Evolutionary conservation across 768 basidiomycete genomes (phyloP).

Genomic region (Steccherinum ochraceum): DNA sequence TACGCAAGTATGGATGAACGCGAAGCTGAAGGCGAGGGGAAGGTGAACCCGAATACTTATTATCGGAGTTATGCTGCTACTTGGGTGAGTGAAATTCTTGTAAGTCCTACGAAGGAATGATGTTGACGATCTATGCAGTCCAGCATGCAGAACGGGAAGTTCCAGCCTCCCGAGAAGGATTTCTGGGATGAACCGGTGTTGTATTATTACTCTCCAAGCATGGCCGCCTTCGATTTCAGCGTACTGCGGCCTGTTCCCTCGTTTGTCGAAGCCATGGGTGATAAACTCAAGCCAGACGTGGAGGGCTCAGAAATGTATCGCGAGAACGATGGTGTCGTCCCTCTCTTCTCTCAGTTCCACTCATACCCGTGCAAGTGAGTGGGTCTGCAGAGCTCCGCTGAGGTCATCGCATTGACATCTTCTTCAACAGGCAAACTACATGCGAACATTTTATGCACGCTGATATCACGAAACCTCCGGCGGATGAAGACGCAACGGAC

Average conservation of each 20-base stretch:
- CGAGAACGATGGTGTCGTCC: slow-evolving; percentile 46
- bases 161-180: neutral
- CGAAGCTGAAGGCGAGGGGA: slow-evolving; percentile 32
- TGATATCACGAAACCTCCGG: neutral
- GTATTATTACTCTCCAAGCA: slow-evolving; percentile 24
- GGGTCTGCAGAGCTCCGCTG: neutral
- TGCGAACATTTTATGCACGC: slow-evolving; percentile 13
- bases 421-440: slow-evolving; percentile 4
- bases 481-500: slow-evolving; percentile 2
- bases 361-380: slow-evolving; percentile 37
- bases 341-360: slow-evolving; percentile 47
- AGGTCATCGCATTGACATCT: neutral
- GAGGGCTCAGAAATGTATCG: slow-evolving; percentile 21
- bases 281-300: neutral
- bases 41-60: slow-evolving; percentile 29
- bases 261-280: slow-evolving; percentile 14
- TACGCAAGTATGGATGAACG: slow-evolving; percentile 38
- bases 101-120: neutral
- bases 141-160: neutral
- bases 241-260: slow-evolving; percentile 29
- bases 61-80: slow-evolving; percentile 36
- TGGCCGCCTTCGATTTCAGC: slow-evolving; percentile 34
- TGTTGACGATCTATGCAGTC: too few species aligned
- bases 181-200: slow-evolving; percentile 11
- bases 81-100: slow-evolving; percentile 23